Base-by-base conservation (phyloP, 768 basidiomycete genomes). In the Mycena alexandri region DNA sequence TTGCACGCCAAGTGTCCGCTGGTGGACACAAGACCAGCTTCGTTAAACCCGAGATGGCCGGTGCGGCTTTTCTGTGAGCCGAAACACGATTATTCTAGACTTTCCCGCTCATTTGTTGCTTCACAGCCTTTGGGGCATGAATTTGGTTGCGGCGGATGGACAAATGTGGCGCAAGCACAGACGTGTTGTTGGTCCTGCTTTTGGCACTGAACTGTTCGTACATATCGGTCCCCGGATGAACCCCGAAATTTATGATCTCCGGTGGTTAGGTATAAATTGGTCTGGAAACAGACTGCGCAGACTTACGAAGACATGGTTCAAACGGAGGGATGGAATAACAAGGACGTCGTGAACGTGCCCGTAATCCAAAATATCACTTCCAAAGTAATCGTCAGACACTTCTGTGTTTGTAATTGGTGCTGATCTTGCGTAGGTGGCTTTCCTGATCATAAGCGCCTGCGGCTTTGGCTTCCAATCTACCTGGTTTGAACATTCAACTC, bases 381-480 rank as follows among this genome's bases (percentile, higher is more conserved):
- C 73, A 81, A 84, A 71, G 82, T 81, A 38, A 7, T 58, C 59
- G 11, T 33, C 29, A 21, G n/a, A 13, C n/a, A 5, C 41, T 17
- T 17, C 36, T 56, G n/a, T n/a, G n/a, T n/a, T 21, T 21, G 17
- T 55, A 33, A 51, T 43, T 17, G 19, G 14, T 29, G 33, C 21
- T 33, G 34, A 36, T 52, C 38, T 56, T 46, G 11, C 48, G 8
- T 41, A 86, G 84, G 64, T 84, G 13, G 81, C 85, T 3, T 77
- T 85, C 11, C 67, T 85, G 13, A 73, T 84, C 21, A 79, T 87
- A 22, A 82, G 80, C 9, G 79, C 75, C 71, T 86, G 85, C 61
- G 85, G 82, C 1, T 85, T 86, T 51, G 86, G 85, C 5, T 80
- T 85, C 38, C 72, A 78, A 0, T 82, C 84, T 55, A 75, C 76